Conservation (phyloP, 176 grass and related monocot species). For the Avena sativa region DNA sequence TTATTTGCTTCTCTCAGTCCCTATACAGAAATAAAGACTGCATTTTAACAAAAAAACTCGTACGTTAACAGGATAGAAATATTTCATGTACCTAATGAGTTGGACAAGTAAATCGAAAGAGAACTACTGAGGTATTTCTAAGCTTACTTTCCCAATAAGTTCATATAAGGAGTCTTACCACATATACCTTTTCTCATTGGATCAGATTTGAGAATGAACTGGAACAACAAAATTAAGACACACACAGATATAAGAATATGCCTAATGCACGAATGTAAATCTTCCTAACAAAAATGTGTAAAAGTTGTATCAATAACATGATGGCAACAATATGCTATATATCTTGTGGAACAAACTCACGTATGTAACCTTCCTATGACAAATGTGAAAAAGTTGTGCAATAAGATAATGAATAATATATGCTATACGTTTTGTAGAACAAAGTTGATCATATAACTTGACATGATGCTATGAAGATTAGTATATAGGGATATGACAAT, state of each 20-base stretch:
- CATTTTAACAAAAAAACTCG: neutral
- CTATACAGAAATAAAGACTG: slow-evolving; percentile 47
- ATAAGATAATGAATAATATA: neutral
- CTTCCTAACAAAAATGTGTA: too few species aligned
- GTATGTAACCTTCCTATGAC: neutral
- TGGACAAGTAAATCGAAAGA: slow-evolving; percentile 4
- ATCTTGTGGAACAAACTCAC: too few species aligned
- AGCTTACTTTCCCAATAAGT: slow-evolving; percentile 72
- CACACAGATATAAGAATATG: too few species aligned
- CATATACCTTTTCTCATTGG: slow-evolving; percentile 57
- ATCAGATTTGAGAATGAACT: slow-evolving; percentile 41
- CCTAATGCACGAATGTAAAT: too few species aligned
- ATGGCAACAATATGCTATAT: too few species aligned
- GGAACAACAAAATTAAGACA: too few species aligned
- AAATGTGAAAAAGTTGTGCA: neutral
- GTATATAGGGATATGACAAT: neutral
- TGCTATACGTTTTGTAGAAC: neutral
- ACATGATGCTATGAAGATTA: neutral
- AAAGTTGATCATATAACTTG: neutral
- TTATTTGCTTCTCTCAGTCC: slow-evolving; percentile 95
- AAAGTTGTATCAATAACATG: too few species aligned
- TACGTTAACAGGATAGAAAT: neutral
- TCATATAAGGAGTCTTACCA: slow-evolving; percentile 63
- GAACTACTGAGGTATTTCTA: neutral
- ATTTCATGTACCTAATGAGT: neutral